A percentile compares a stretch with the other conserved stretches of the same genome.
phyloP scores from a whole-genome alignment of 2,329 filamentous ascomycete genomes.

The Sporothrix schenckii region DNA sequence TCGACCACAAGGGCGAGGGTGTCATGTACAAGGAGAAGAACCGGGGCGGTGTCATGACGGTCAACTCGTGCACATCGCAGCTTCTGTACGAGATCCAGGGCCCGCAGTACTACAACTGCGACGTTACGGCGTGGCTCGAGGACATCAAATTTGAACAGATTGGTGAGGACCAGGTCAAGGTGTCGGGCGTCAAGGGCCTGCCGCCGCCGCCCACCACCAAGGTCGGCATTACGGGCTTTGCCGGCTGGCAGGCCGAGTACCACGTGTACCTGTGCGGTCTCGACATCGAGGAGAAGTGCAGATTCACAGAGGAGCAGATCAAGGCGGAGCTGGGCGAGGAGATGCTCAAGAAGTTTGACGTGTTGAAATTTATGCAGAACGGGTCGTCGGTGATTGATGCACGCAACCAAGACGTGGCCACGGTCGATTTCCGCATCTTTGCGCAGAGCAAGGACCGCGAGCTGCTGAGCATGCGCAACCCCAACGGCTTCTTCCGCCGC shows the following conservation, averaged over 20 bases:
- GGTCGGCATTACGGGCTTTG: constrained; percentile 39
- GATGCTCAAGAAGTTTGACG: constrained; percentile 35
- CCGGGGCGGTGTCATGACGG: constrained; percentile 36
- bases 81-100: constrained; percentile 48
- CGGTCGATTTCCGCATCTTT: constrained; percentile 45
- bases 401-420: constrained; percentile 43
- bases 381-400: constrained; percentile 40
- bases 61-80: constrained; percentile 38
- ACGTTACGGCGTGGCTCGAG: constrained; percentile 42
- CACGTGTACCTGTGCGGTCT: constrained; percentile 34
- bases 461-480: constrained; percentile 35
- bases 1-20: constrained; percentile 48
- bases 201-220: constrained; percentile 44
- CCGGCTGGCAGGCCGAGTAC: constrained; percentile 39
- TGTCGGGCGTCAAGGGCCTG: constrained; percentile 43
- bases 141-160: constrained; percentile 51
- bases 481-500: constrained; percentile 38
- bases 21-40: constrained; percentile 40
- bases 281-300: constrained; percentile 34
- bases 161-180: constrained; percentile 41
- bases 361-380: constrained; percentile 42
- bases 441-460: constrained; percentile 47
- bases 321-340: constrained; percentile 41
- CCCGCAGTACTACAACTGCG: constrained; percentile 43
- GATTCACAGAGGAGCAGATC: constrained; percentile 39